Evolutionary conservation across 129 eudicot genomes (phyloP), one percentile per base, ranked within the genome.

Genomic region (Arctium lappa): DNA sequence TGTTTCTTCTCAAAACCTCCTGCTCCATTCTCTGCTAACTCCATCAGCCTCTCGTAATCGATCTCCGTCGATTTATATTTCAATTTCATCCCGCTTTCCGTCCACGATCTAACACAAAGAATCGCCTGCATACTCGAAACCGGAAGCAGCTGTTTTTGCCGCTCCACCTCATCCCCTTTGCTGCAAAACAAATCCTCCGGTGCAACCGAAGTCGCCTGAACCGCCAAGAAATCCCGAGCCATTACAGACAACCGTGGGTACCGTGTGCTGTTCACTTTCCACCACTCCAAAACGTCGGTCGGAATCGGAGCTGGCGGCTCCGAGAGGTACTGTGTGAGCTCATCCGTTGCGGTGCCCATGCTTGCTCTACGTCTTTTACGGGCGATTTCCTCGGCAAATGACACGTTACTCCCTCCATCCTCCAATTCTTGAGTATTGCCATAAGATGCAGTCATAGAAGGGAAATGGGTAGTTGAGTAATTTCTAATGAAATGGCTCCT

Each of bases 301-400:
- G 88, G 87, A 73, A 95, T 85, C 6, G 97, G 88, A 75, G 97
- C 99, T 1, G 97, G 94, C 8, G 97, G 92, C 53, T 95, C 99
- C 0, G 97, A 89, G 16, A 92, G 85, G 87, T 95, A 95, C 48
- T 92, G 97, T 1, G 97, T 90, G 30, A 95, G 87, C 86, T 95
- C 99, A 69, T 95, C 99, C 6, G 94, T 87, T 53, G 92, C 85
- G 3, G 89, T 79, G 53, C 86, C 85, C 92, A 91, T 87, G 86
- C 92, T 88, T 1, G 89, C 93, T 83, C 97, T 84, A 42, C 99
- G 88, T 82, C 90, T 87, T 80, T 95, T 95, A 30, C 97, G 97
- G 22, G 99, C 99, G 7, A 95, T 95, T 80, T 95, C 99, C 82
- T 95, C 99, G 7, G 99, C 99, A 86, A 95, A 95, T 44, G 99